Evolutionary conservation across 2,329 filamentous ascomycete genomes (phyloP), one percentile per base, ranked within the genome.

Genomic region (Sporothrix globosa): DNA sequence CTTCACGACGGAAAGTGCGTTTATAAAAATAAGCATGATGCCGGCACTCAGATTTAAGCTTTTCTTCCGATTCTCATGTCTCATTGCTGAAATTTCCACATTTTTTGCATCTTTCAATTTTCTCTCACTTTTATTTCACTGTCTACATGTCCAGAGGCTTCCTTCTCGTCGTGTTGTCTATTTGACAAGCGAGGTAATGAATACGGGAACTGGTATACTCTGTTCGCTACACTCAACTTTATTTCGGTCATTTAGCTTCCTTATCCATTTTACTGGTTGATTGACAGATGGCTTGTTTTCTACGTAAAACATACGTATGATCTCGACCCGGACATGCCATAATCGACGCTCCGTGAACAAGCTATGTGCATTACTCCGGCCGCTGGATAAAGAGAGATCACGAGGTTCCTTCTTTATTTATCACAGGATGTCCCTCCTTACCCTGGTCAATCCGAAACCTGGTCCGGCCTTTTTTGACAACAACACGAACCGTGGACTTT

Each of bases 371-470:
- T 66, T 34, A 50, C 21, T 30, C 44, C 44, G 61, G 61, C 6
- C 19, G 24, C 41, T 50, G 61, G 44, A 14, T 52, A 66, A 66
- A 66, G 44, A 50, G 61, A 50, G 44, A 66, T 66, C 61, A 30
- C 41, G 21, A 65, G 41, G 34, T 24, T 58, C 7, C 17, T 63
- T 63, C 39, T 63, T 46, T 54, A 17, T 54, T 63, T 63, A 24
- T 63, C 4, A 11, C 53, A 24, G 4, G 44, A 2, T 63, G 14
- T 17, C 7, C 2, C 1, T 17, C 58, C 4, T 17, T 9, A 50
- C 65, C 65, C 65, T 67, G 65, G 65, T 54, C 65, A 50, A 50
- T 67, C 50, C 65, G 65, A 67, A 67, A 67, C 48, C 65, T 44
- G 65, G 65, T 67, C 27, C 65, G 30, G 21, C 34, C 21, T 24